These are phyloP conservation scores for Zychaea mexicana DNA, from an alignment of 371 early-diverging fungal species.

Conservation along the genomic window DNA sequence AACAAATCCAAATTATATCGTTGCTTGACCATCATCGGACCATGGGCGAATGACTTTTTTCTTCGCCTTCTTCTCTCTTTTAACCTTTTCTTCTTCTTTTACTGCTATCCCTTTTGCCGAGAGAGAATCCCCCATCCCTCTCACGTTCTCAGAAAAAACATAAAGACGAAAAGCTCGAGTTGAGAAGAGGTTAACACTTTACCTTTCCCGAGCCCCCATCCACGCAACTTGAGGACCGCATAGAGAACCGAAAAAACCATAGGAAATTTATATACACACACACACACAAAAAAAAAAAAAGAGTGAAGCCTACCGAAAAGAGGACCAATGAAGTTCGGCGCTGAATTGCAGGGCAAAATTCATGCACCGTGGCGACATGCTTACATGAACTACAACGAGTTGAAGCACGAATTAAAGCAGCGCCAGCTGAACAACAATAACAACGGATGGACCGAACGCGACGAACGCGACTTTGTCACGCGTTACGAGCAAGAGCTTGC, in stretches of 20 bases:
- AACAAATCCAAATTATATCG: neutral
- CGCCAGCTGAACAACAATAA: constrained; percentile 32
- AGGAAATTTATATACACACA: neutral
- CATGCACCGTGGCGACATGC: constrained; percentile 43
- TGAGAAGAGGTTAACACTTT: neutral
- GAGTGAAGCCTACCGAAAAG: neutral
- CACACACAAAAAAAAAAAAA: too few relatives aligned
- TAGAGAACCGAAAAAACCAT: neutral
- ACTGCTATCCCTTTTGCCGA: too few relatives aligned
- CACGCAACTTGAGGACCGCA: too few relatives aligned
- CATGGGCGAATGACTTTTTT: neutral
- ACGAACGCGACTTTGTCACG: constrained; percentile 76
- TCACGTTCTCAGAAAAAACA: too few relatives aligned
- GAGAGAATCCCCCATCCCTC: too few relatives aligned
- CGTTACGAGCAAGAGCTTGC: constrained; percentile 78
- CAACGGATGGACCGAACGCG: constrained; percentile 56
- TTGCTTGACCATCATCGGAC: neutral
- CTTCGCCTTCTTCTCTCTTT: neutral
- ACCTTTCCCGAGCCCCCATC: neutral
- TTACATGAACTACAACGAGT: constrained; percentile 41
- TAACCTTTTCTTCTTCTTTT: neutral
- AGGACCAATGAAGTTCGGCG: constrained; percentile 56
- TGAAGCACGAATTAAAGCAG: constrained; percentile 38
- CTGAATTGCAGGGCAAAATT: constrained; percentile 33
- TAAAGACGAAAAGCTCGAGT: too few relatives aligned